Evolutionary conservation across 2,329 filamentous ascomycete species (phyloP).

Genomic region (Cyphellophora attinorum): DNA sequence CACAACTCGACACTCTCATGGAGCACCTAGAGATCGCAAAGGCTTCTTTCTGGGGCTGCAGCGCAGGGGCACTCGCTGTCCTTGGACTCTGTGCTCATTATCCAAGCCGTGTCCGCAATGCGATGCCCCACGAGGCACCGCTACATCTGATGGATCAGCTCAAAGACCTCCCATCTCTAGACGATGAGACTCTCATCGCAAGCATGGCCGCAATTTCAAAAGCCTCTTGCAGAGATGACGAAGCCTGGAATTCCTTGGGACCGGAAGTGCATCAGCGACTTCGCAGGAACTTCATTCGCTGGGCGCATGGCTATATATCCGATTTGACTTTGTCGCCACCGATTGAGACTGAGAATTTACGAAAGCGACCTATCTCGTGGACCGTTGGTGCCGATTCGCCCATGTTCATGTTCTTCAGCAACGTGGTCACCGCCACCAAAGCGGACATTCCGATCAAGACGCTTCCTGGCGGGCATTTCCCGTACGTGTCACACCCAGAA

Average conservation of each 20-base stretch:
- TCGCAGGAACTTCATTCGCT: slow-evolving; percentile 4
- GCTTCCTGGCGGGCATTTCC: slow-evolving; percentile 7
- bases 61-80: too few relatives aligned
- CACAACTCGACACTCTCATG: too few relatives aligned
- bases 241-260: slow-evolving; percentile 4
- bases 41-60: too few relatives aligned
- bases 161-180: too few relatives aligned
- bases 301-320: slow-evolving; percentile 5
- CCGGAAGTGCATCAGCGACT: slow-evolving; percentile 5
- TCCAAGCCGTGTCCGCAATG: too few relatives aligned
- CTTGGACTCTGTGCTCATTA: too few relatives aligned
- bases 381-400: slow-evolving; percentile 5
- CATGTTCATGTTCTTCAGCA: slow-evolving; percentile 3
- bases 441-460: slow-evolving; percentile 2
- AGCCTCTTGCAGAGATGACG: slow-evolving; percentile 1
- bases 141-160: too few relatives aligned
- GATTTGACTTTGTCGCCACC: slow-evolving; percentile 3
- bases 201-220: too few relatives aligned
- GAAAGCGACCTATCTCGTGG: slow-evolving; percentile 6
- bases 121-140: too few relatives aligned
- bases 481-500: slow-evolving; percentile 8
- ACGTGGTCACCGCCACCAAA: slow-evolving; percentile 4
- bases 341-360: slow-evolving; percentile 2
- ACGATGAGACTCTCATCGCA: too few relatives aligned
- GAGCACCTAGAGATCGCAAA: too few relatives aligned